Evolutionary conservation across 75 land plant genomes (phyloP), one percentile per base, ranked within the genome.

Genomic region (Cunninghamia lanceolata): DNA sequence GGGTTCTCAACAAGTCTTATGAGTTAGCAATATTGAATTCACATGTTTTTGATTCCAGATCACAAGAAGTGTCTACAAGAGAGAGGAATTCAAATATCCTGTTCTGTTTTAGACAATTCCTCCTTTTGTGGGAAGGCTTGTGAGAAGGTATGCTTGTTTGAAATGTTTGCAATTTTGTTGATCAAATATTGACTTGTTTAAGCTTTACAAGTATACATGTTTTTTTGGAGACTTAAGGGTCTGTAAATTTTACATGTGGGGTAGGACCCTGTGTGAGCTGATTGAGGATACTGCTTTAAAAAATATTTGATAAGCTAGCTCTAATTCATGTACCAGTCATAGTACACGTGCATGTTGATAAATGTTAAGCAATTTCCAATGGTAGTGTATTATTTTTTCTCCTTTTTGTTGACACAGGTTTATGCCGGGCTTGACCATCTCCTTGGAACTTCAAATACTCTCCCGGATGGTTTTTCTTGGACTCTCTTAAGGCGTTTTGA

Each of bases 391-490:
- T 80, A 47, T 45, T 80, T 80, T 11, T 45, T 80, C 8, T 45
- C 32, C 4, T 10, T 11, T 83, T 52, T 83, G 6, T 45, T 83
- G 63, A 54, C 63, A 17, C 95, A 96, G 98, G 63, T 96, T 9
- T 94, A 82, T 91, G 88, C 70, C 46, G 84, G 76, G 45, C 83
- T 96, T 34, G 77, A 89, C 83, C 78, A 15, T 50, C 93, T 96
- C 80, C 80, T 94, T 86, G 96, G 98, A 53, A 82, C 88, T 52
- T 87, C 85, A 86, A 91, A 94, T 63, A 88, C 87, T 16, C 54
- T 96, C 36, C 91, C 80, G 75, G 96, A 84, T 19, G 95, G 94
- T 32, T 94, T 85, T 85, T 91, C 94, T 25, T 96, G 94, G 89
- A 90, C 90, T 79, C 53, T 96, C 9, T 15, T 92, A 50, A 88